Evolutionary conservation across 306 rosid species (phyloP).

Genomic region (Cicer yamashitae): DNA sequence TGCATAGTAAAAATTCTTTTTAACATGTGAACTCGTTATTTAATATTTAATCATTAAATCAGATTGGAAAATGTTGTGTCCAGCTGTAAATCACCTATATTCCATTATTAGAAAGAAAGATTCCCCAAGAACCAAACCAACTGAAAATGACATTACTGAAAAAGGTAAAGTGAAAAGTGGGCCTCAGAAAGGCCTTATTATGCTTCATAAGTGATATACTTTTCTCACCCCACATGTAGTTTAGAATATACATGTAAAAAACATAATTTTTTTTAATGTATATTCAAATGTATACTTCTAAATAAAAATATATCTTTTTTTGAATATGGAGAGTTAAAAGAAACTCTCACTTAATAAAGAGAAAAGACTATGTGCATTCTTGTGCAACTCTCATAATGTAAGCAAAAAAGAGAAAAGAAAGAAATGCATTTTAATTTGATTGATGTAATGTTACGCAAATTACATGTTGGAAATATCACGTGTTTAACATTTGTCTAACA

Average conservation of each 20-base stretch:
- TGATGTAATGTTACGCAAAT: slow-evolving; percentile 12
- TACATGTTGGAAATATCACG: background rate
- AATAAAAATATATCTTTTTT: no score
- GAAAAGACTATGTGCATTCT: slow-evolving; percentile 5
- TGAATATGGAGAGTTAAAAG: no score
- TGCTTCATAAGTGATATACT: background rate
- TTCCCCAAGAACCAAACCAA: slow-evolving; percentile 38
- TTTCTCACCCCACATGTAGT: no score
- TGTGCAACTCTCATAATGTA: background rate
- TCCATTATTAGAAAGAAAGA: slow-evolving; percentile 44
- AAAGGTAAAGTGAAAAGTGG: slow-evolving; percentile 42
- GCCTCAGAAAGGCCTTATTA: slow-evolving; percentile 2
- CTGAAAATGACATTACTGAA: slow-evolving; percentile 29
- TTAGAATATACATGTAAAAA: no score
- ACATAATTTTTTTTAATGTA: no score
- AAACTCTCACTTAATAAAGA: background rate
- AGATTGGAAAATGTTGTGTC: slow-evolving; percentile 30
- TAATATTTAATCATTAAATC: background rate
- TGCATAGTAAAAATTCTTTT: no score
- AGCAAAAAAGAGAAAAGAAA: background rate
- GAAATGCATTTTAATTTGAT: background rate
- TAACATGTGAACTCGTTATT: background rate
- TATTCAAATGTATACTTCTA: no score
- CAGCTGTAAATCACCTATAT: slow-evolving; percentile 49
- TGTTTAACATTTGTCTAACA: background rate